Evolutionary conservation across 331 rosid species (phyloP).

Genomic region (Quercus phellos): DNA sequence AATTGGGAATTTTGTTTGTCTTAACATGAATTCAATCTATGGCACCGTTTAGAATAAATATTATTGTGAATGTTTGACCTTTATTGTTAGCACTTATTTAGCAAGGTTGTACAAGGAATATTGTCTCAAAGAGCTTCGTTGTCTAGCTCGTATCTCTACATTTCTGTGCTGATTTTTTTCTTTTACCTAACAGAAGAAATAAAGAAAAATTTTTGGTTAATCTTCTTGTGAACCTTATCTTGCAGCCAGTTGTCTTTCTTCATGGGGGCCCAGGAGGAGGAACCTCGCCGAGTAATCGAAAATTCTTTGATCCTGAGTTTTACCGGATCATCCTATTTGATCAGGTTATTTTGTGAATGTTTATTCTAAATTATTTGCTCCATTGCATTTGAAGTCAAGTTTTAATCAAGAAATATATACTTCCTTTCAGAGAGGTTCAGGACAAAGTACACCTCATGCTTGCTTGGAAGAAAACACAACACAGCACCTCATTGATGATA

Average conservation of each 20-base stretch:
- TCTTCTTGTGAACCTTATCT: slow-evolving; percentile 24
- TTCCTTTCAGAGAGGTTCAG: slow-evolving; percentile 73
- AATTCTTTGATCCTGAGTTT: slow-evolving; percentile 82
- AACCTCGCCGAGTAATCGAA: slow-evolving; percentile 70
- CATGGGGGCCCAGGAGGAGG: slow-evolving; percentile 99
- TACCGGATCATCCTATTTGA: slow-evolving; percentile 74
- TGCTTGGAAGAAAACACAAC: slow-evolving; percentile 90
- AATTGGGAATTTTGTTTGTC: neutral
- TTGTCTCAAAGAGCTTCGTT: neutral
- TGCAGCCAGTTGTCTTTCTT: slow-evolving; percentile 84
- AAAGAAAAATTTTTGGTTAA: neutral
- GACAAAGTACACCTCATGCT: slow-evolving; percentile 94
- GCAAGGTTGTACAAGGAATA: neutral
- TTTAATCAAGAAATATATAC: slow-evolving; percentile 13
- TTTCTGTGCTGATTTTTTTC: neutral
- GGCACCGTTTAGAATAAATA: neutral
- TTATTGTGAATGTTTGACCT: neutral
- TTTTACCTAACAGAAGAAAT: neutral
- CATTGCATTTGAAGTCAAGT: neutral
- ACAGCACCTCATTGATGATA: slow-evolving; percentile 84
- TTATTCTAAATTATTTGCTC: slow-evolving; percentile 1
- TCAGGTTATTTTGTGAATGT: slow-evolving; percentile 55
- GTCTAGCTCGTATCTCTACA: neutral
- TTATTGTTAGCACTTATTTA: neutral
- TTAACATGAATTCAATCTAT: neutral